Conservation (phyloP, 2,329 filamentous ascomycete genomes). For the Chaetothyriales sp. region DNA sequence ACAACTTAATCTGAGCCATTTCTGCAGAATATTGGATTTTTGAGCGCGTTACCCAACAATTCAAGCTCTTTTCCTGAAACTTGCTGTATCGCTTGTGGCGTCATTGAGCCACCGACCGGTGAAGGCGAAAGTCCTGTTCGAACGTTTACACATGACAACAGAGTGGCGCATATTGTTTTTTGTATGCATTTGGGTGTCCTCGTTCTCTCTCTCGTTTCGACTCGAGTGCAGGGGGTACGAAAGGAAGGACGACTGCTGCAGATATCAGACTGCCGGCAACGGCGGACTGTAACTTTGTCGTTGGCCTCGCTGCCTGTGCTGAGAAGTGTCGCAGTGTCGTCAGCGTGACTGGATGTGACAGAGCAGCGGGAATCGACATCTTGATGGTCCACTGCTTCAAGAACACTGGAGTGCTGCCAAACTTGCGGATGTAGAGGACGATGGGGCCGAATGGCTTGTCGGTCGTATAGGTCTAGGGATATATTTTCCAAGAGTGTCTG, state of each 20-base stretch:
- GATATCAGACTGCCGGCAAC: conserved; percentile 28
- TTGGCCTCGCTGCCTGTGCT: conserved; percentile 26
- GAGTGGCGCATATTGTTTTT: conserved; percentile 22
- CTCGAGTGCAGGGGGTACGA: conserved; percentile 32
- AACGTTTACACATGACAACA: conserved; percentile 13
- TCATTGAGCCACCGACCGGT: background rate
- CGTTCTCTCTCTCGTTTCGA: conserved; percentile 28
- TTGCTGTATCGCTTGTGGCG: background rate
- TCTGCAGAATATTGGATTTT: background rate
- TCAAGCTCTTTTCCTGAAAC: background rate
- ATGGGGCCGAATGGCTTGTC: background rate
- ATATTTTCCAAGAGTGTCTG: background rate
- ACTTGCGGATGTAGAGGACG: background rate
- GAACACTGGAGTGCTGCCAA: background rate
- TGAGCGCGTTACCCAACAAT: background rate
- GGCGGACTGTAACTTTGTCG: conserved; percentile 26
- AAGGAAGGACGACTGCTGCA: conserved; percentile 30
- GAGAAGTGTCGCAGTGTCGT: conserved; percentile 31
- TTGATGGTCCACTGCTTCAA: background rate
- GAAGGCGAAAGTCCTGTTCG: background rate
- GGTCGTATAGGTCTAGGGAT: background rate
- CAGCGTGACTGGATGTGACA: conserved; percentile 8
- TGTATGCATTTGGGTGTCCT: conserved; percentile 23
- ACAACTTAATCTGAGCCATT: conserved; percentile 1
- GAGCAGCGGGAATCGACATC: conserved; percentile 3